Conservation (phyloP, 768 basidiomycete genomes). For the Pholiota molesta region DNA sequence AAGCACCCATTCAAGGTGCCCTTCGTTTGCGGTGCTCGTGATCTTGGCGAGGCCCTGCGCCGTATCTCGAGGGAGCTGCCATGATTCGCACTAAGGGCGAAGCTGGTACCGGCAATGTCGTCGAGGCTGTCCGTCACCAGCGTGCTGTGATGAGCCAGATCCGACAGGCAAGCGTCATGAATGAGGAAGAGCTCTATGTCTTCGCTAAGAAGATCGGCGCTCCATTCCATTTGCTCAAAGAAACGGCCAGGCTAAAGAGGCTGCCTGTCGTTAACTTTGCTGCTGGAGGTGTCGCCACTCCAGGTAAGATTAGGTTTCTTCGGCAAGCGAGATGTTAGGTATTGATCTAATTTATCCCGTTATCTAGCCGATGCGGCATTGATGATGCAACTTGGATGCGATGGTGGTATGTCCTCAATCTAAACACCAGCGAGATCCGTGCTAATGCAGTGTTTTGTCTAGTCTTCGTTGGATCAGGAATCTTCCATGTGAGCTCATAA, state of each 20-base stretch:
- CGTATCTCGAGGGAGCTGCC: slow-evolving; percentile 97
- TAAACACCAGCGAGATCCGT: slow-evolving; percentile 4
- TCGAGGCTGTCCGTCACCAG: slow-evolving; percentile 93
- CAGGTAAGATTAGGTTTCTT: slow-evolving; percentile 51
- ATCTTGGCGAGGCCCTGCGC: slow-evolving; percentile 94
- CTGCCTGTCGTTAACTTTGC: slow-evolving; percentile 98
- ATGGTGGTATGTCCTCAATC: slow-evolving; percentile 69
- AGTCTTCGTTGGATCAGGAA: slow-evolving; percentile 98
- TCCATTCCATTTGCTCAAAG: slow-evolving; percentile 94
- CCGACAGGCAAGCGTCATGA: slow-evolving; percentile 84
- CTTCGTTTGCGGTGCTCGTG: slow-evolving; percentile 94
- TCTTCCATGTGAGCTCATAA: slow-evolving; percentile 77
- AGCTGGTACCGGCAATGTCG: slow-evolving; percentile 87
- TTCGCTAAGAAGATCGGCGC: slow-evolving; percentile 93
- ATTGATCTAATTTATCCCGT: slow-evolving; percentile 11
- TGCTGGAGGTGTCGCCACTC: slow-evolving; percentile 91
- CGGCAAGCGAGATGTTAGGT: background rate
- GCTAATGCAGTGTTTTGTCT: slow-evolving; percentile 11
- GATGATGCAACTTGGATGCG: slow-evolving; percentile 99
- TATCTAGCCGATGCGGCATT: slow-evolving; percentile 86
- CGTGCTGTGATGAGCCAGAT: slow-evolving; percentile 86
- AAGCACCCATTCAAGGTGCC: slow-evolving; percentile 95
- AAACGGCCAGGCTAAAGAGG: slow-evolving; percentile 90
- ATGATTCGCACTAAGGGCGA: slow-evolving; percentile 99
- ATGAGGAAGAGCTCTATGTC: slow-evolving; percentile 91